These are phyloP conservation scores for Floccularia luteovirens DNA, from an alignment of 768 basidiomycete genomes.

Conservation along the genomic window DNA sequence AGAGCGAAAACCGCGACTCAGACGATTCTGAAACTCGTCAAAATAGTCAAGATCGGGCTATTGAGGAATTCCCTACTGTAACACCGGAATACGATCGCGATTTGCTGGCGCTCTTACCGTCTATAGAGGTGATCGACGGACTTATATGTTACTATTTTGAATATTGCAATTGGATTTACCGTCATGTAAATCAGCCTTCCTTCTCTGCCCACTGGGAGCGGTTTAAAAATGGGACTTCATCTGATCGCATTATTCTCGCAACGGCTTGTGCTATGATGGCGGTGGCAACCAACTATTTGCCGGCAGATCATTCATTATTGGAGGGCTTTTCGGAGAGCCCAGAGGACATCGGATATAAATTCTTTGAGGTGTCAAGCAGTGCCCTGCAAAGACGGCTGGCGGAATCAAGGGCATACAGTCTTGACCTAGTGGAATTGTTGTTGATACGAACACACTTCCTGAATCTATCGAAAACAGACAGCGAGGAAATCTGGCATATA, in stretches of 20 bases:
- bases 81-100: conserved; percentile 65
- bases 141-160: conserved; percentile 76
- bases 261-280: conserved; percentile 74
- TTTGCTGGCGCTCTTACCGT: conserved; percentile 58
- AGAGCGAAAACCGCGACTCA: conserved; percentile 41
- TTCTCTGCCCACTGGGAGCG: conserved; percentile 64
- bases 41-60: conserved; percentile 39
- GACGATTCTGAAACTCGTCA: conserved; percentile 49
- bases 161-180: conserved; percentile 85
- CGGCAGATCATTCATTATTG: conserved; percentile 54
- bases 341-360: conserved; percentile 56
- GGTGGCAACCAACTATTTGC: conserved; percentile 66
- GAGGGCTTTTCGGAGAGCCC: conserved; percentile 41
- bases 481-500: conserved; percentile 76
- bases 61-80: conserved; percentile 34
- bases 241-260: conserved; percentile 63
- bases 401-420: conserved; percentile 51
- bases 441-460: conserved; percentile 68
- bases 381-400: conserved; percentile 56
- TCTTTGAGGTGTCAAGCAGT: conserved; percentile 60
- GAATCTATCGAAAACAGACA: conserved; percentile 64
- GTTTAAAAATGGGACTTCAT: conserved; percentile 59
- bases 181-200: conserved; percentile 59
- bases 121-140: conserved; percentile 60
- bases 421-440: conserved; percentile 72